A percentile compares a stretch with the other conserved stretches of the same genome.
Evolutionary conservation across 2,329 filamentous ascomycete genomes (phyloP).

Genomic region (Fusarium pseudoanthophilum): DNA sequence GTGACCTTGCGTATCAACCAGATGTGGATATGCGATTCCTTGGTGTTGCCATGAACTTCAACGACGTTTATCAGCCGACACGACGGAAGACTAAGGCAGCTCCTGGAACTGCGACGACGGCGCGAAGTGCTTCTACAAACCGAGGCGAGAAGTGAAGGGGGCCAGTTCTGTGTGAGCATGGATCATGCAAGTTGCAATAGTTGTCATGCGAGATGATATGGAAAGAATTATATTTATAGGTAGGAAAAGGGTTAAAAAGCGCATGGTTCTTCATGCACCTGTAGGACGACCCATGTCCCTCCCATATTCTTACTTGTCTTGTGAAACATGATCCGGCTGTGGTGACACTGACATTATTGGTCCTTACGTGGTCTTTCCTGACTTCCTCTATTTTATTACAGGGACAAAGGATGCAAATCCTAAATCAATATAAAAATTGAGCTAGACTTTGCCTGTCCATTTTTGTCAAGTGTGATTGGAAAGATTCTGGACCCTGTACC

Average conservation of each 20-base stretch:
- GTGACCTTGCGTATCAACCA: conserved; percentile 91
- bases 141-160: conserved; percentile 40
- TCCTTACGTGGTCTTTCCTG: neutral
- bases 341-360: neutral
- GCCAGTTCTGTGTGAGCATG: conserved; percentile 3
- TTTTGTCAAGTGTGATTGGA: neutral
- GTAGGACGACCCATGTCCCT: neutral
- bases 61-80: conserved; percentile 89
- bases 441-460: neutral
- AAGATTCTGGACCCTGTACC: neutral
- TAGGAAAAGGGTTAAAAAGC: conserved; percentile 8
- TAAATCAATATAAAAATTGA: neutral
- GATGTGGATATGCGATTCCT: conserved; percentile 96
- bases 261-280: neutral
- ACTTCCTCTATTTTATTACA: neutral
- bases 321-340: neutral
- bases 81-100: conserved; percentile 67
- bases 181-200: neutral
- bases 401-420: neutral
- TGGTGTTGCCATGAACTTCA: conserved; percentile 98
- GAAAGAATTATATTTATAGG: neutral
- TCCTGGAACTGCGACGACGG: conserved; percentile 35
- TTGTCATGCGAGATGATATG: conserved; percentile 8
- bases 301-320: neutral
- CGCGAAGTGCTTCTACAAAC: conserved; percentile 37